These are phyloP conservation scores for Saccharomyces hybrid DNA, from an alignment of 1,139 yeast genomes.

Conservation along the genomic window DNA sequence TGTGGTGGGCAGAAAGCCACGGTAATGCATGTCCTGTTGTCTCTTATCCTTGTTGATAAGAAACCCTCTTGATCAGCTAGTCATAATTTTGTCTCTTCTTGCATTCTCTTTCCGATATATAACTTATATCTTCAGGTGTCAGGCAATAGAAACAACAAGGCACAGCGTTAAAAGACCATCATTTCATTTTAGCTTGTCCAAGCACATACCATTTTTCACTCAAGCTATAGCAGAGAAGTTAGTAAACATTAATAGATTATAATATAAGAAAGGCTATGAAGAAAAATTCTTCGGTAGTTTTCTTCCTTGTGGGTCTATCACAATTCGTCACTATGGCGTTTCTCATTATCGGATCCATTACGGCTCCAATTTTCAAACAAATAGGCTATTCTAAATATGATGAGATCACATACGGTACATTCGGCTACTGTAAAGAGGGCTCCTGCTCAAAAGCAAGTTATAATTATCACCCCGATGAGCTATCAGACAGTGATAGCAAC, in stretches of 20 bases:
- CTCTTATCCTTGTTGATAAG: background rate
- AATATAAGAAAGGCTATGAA: background rate
- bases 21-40: background rate
- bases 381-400: slow-evolving; percentile 45
- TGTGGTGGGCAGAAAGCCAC: background rate
- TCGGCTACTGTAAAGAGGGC: slow-evolving; percentile 60
- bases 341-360: slow-evolving; percentile 45
- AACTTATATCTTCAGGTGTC: background rate
- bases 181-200: background rate
- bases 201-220: background rate
- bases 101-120: background rate
- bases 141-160: background rate
- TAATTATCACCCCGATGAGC: slow-evolving; percentile 39
- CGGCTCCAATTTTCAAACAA: slow-evolving; percentile 54
- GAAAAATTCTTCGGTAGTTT: background rate
- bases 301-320: slow-evolving; percentile 1
- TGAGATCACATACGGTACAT: slow-evolving; percentile 67
- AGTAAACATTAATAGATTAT: background rate
- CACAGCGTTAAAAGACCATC: background rate
- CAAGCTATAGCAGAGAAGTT: background rate
- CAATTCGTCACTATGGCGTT: slow-evolving; percentile 38
- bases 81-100: background rate
- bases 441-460: slow-evolving; percentile 45
- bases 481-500: slow-evolving; percentile 32
- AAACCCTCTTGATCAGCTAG: background rate